These are phyloP conservation scores for Vickermania ingenoplastis DNA, from an alignment of 208 protist species.

Conservation along the genomic window DNA sequence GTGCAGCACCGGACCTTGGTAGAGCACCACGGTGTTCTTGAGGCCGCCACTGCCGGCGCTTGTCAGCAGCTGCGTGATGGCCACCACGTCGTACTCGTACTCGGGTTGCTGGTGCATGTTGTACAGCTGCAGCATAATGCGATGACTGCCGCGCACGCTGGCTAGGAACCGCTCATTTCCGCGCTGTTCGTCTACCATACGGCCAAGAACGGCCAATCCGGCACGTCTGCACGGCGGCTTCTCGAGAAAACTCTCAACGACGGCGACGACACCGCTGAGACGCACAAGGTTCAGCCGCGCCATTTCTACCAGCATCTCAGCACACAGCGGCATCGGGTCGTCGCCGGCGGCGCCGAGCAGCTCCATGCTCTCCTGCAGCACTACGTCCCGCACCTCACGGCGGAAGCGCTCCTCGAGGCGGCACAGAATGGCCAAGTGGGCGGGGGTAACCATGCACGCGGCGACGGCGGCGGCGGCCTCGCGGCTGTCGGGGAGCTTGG, in stretches of 20 bases:
- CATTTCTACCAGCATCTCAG: constrained; percentile 51
- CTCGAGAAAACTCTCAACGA: constrained; percentile 42
- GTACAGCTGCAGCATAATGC: constrained; percentile 22
- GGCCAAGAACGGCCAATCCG: constrained; percentile 37
- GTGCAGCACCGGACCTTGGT: background rate
- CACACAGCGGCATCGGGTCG: constrained; percentile 19
- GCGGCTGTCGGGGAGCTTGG: constrained; percentile 8
- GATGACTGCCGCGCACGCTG: constrained; percentile 12
- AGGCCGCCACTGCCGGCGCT: constrained; percentile 16
- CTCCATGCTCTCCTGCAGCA: constrained; percentile 48
- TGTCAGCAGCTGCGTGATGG: constrained; percentile 43
- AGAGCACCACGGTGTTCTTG: constrained; percentile 3
- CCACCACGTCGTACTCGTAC: constrained; percentile 56
- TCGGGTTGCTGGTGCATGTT: constrained; percentile 35
- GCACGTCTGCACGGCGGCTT: constrained; percentile 27
- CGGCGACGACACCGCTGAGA: constrained; percentile 26
- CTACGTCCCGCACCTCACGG: constrained; percentile 35
- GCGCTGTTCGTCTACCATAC: constrained; percentile 31
- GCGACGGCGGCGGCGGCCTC: constrained; percentile 15
- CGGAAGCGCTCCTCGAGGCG: constrained; percentile 28
- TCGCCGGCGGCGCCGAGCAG: constrained; percentile 13
- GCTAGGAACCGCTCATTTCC: constrained; percentile 26
- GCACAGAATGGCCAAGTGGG: constrained; percentile 35
- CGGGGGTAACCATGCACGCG: constrained; percentile 33
- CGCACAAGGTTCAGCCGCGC: constrained; percentile 42